phyloP scores from a whole-genome alignment of 306 rosid genomes.

The Glycyrrhiza uralensis region DNA sequence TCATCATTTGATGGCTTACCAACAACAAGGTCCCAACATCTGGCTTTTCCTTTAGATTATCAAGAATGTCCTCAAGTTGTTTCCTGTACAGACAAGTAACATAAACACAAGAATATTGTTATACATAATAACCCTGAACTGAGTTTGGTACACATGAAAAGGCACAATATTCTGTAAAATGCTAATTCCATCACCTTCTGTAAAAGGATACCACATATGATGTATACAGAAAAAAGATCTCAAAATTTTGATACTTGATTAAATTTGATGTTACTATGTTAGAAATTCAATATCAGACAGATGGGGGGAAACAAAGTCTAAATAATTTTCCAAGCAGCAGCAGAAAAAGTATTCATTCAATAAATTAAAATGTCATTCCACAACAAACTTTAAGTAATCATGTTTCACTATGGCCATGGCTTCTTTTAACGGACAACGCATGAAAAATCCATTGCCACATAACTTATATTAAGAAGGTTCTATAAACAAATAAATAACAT shows the following conservation, averaged over 20 bases:
- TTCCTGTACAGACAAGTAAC: slow-evolving; percentile 63
- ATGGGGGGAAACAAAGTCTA: background rate
- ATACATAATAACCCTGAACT: background rate
- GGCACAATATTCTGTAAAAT: slow-evolving; percentile 6
- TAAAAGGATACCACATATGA: background rate
- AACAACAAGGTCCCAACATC: slow-evolving; percentile 86
- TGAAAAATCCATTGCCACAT: background rate
- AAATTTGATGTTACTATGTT: background rate
- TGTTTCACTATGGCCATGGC: slow-evolving; percentile 14
- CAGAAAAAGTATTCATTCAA: background rate
- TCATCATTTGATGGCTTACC: slow-evolving; percentile 48
- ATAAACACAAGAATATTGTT: slow-evolving; percentile 17
- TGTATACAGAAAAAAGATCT: slow-evolving; percentile 10
- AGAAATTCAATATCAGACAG: background rate
- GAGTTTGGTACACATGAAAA: background rate
- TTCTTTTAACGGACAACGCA: slow-evolving; percentile 20
- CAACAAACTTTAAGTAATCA: slow-evolving; percentile 13
- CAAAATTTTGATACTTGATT: background rate
- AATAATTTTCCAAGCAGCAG: slow-evolving; percentile 2
- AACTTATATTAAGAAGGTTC: background rate
- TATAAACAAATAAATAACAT: slow-evolving; percentile 24
- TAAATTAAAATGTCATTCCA: slow-evolving; percentile 7
- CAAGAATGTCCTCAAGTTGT: slow-evolving; percentile 94
- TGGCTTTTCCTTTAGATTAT: slow-evolving; percentile 81
- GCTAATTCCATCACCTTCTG: slow-evolving; percentile 3